phyloP scores from a whole-genome alignment of 2,329 filamentous ascomycete genomes.

The Ophiostoma novo-ulmi region DNA sequence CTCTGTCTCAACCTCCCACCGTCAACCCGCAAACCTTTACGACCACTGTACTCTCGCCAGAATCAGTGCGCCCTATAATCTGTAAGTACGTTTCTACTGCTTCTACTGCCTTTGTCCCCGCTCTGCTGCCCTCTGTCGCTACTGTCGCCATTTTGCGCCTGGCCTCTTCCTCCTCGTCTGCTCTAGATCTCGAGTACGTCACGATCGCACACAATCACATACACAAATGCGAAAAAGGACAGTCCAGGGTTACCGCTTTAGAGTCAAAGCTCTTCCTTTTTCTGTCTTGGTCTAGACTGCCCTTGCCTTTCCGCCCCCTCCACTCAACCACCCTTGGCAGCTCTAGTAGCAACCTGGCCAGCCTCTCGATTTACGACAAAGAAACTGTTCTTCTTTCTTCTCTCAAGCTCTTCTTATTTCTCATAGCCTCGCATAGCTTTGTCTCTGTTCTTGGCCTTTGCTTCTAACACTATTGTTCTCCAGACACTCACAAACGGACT shows the following conservation, averaged over 20 bases:
- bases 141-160: background rate
- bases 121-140: background rate
- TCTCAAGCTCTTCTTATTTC: background rate
- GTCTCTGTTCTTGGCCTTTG: conserved; percentile 4
- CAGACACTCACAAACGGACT: background rate
- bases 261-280: background rate
- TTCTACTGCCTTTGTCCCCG: background rate
- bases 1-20: background rate
- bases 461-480: conserved; percentile 2
- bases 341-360: conserved; percentile 13
- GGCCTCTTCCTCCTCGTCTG: conserved; percentile 11
- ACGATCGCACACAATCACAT: background rate
- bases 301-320: conserved; percentile 4
- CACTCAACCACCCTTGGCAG: conserved; percentile 8
- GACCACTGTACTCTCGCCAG: background rate
- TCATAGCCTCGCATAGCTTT: background rate
- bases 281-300: conserved; percentile 9
- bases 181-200: background rate
- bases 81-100: background rate
- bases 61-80: background rate
- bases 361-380: conserved; percentile 20
- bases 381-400: background rate
- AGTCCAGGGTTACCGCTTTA: background rate
- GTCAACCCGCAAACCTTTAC: background rate
- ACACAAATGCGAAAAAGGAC: background rate